Conservation (phyloP, 495 filamentous ascomycete genomes). For the Hypoxylon rickii region DNA sequence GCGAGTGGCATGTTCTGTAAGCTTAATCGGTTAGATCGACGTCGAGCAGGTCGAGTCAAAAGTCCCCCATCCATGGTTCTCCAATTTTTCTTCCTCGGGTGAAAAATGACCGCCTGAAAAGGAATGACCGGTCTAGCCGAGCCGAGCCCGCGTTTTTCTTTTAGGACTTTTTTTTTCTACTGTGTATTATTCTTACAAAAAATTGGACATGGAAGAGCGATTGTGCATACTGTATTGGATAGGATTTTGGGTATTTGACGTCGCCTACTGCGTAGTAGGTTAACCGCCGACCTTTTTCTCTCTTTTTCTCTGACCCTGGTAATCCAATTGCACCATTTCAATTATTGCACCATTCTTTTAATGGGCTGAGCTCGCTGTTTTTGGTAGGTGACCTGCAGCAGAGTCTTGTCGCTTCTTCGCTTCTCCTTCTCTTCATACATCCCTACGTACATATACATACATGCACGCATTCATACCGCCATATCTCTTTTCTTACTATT, state of each 20-base stretch:
- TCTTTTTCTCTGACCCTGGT: no score
- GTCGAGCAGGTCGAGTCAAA: no score
- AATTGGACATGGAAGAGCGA: no score
- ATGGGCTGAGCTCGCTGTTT: conserved; percentile 28
- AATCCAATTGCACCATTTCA: not conserved
- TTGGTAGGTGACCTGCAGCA: conserved; percentile 24
- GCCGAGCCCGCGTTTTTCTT: conserved; percentile 6
- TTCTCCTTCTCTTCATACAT: not conserved
- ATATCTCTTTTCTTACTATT: conserved; percentile 22
- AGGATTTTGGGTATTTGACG: not conserved
- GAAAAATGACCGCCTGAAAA: conserved; percentile 33
- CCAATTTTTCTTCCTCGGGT: conserved; percentile 19
- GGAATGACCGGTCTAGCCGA: conserved; percentile 34
- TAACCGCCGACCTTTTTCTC: conserved; percentile 30
- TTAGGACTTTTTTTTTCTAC: not conserved
- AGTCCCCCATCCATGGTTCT: not conserved
- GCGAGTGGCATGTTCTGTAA: no score
- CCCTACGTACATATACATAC: not conserved
- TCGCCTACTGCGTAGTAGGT: conserved; percentile 11
- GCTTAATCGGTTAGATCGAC: no score
- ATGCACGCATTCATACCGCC: not conserved
- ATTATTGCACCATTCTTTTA: conserved; percentile 24
- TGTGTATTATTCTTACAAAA: no score
- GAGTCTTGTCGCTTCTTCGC: not conserved
- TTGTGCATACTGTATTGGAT: not conserved